A percentile compares a stretch with the other conserved stretches of the same genome.
phyloP scores from a whole-genome alignment of 2,329 filamentous ascomycete species.

The Ceratocystis ficicola region DNA sequence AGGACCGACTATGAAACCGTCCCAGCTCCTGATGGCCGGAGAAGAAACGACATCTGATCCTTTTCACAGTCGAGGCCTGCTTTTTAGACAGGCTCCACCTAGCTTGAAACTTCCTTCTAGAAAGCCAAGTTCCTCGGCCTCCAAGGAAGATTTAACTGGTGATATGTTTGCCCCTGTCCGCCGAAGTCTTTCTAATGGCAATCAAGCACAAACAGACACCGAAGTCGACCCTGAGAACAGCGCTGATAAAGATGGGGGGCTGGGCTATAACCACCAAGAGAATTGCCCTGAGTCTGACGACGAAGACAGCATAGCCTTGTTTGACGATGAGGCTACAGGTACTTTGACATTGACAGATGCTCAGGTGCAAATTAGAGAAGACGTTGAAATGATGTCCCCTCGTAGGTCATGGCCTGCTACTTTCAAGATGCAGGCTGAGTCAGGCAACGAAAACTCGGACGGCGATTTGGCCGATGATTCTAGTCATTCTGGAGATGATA shows the following conservation, averaged over 20 bases:
- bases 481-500: background rate
- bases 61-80: slow-evolving; percentile 8
- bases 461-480: background rate
- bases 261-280: too few relatives aligned
- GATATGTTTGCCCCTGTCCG: slow-evolving; percentile 22
- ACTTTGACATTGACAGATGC: slow-evolving; percentile 16
- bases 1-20: slow-evolving; percentile 23
- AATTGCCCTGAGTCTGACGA: background rate
- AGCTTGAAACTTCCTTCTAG: slow-evolving; percentile 19
- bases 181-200: slow-evolving; percentile 10
- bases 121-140: slow-evolving; percentile 9
- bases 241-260: background rate
- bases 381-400: slow-evolving; percentile 20
- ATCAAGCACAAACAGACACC: background rate
- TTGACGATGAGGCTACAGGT: slow-evolving; percentile 22
- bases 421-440: slow-evolving; percentile 7
- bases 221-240: slow-evolving; percentile 21
- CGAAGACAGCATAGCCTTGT: slow-evolving; percentile 17
- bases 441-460: background rate
- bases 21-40: slow-evolving; percentile 31
- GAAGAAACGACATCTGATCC: slow-evolving; percentile 24
- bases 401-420: background rate
- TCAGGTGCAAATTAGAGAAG: slow-evolving; percentile 16
- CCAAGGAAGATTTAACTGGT: slow-evolving; percentile 19
- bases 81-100: slow-evolving; percentile 19